A percentile compares a stretch with the other conserved stretches of the same genome.
phyloP scores from a whole-genome alignment of 495 filamentous ascomycete genomes.

The Hypoxylon lienhwacheense region DNA sequence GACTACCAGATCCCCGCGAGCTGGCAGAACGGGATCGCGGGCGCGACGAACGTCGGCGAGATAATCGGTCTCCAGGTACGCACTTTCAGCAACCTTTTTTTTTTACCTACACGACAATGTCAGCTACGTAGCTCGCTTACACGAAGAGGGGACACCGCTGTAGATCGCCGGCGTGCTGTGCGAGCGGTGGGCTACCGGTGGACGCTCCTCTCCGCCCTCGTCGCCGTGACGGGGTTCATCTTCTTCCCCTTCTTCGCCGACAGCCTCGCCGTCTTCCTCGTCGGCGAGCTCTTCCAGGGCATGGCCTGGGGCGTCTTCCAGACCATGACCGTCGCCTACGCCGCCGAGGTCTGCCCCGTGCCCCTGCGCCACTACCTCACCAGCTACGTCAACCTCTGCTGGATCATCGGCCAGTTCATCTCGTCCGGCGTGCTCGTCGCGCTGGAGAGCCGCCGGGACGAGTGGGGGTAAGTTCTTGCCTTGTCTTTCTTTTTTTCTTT shows the following conservation, averaged over 20 bases:
- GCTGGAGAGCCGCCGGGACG: slow-evolving; percentile 38
- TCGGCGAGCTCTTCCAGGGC: slow-evolving; percentile 69
- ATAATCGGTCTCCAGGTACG: slow-evolving; percentile 43
- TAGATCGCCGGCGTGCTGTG: slow-evolving; percentile 37
- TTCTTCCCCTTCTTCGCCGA: slow-evolving; percentile 65
- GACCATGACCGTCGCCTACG: slow-evolving; percentile 55
- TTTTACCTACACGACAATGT: no score
- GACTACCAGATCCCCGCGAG: slow-evolving; percentile 39
- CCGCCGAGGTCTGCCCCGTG: slow-evolving; percentile 63
- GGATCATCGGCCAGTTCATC: slow-evolving; percentile 62
- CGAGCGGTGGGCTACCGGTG: slow-evolving; percentile 38
- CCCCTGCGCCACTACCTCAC: slow-evolving; percentile 62
- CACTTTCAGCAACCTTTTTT: no score
- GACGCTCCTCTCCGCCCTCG: slow-evolving; percentile 47
- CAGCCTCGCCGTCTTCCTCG: slow-evolving; percentile 61
- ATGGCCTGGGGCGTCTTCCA: slow-evolving; percentile 71
- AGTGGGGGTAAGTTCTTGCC: slow-evolving; percentile 45
- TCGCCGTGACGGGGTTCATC: slow-evolving; percentile 50
- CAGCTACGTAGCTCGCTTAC: no score
- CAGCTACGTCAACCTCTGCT: slow-evolving; percentile 69
- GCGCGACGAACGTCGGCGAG: slow-evolving; percentile 46
- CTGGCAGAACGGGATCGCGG: slow-evolving; percentile 46
- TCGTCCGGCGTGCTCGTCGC: slow-evolving; percentile 51
- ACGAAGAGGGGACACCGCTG: no score
- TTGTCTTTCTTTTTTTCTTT: no score